Evolutionary conservation across 2,329 filamentous ascomycete genomes (phyloP), one percentile per base, ranked within the genome.

Genomic region (Biscogniauxia mediterranea): DNA sequence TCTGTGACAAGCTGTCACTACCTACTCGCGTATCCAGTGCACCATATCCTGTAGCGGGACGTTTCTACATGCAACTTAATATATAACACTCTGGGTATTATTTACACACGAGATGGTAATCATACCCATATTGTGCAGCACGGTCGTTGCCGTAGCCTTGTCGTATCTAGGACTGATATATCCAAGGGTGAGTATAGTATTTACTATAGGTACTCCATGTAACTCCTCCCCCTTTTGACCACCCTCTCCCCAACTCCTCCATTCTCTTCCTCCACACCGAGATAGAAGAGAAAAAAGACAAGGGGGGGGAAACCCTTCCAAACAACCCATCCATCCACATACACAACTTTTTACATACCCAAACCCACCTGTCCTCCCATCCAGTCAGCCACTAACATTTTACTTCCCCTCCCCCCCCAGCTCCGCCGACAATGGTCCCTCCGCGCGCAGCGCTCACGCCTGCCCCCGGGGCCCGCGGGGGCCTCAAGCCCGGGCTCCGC

Each of bases 371-470:
- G 5, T 8, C 26, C 26, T 28, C 28, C 7, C 7, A 8, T 13
- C 7, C 7, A 32, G 28, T 13, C 28, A 23, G 5, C 28, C 28
- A 32, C 11, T 46, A 17, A 15, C 51, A 26, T 1, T 7, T 52
- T 5, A 7, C 19, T 13, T 9, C 38, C 42, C 8, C 3, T 11
- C 55, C 7, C 4, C 26, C 9, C 8, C 4, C 54, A 79, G 77
- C 61, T 78, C 0, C 69, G 65, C 53, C 77, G 77, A 68, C 66
- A 75, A 66, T 78, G 74, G 74, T 75, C 74, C 25, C 69, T 79
- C n/a, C 74, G 73, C 56, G 70, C 75, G 0, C 74, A 77, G 26
- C 74, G 77, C 21, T 71, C 70, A 1, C 68, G 76, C 20, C 75
- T 79, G 0, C 77, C 77, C 0, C 77, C 77, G 0, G 76, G 77